Conservation (phyloP, 2,329 filamentous ascomycete genomes). For the Ophioceras dolichostomum region DNA sequence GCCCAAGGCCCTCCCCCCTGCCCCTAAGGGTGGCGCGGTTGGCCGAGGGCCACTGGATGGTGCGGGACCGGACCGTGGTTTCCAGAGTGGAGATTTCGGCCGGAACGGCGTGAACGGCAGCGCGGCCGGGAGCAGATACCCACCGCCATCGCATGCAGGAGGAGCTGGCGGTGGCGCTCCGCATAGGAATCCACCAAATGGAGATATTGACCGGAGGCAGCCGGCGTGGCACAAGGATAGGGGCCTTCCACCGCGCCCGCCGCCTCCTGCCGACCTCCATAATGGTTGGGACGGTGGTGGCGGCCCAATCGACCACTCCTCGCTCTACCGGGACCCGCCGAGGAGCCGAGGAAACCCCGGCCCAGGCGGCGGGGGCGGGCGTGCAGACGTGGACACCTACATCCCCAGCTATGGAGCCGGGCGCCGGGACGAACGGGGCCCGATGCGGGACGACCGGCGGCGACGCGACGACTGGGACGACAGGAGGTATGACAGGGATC, state of each 20-base stretch:
- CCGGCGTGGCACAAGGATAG: conserved; percentile 45
- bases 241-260: conserved; percentile 35
- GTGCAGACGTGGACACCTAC: conserved; percentile 31
- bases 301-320: conserved; percentile 22
- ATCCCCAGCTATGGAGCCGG: conserved; percentile 30
- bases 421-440: conserved; percentile 5
- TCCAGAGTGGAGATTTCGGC: conserved; percentile 38
- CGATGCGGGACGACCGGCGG: conserved; percentile 23
- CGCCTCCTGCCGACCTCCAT: conserved; percentile 27
- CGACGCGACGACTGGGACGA: conserved; percentile 28
- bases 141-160: conserved; percentile 20
- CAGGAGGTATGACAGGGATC: conserved; percentile 18
- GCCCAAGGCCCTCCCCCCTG: conserved; percentile 64
- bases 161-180: too few species aligned
- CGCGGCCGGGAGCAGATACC: conserved; percentile 31
- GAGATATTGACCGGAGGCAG: conserved; percentile 21
- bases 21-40: conserved; percentile 82
- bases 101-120: conserved; percentile 35
- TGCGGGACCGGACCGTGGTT: conserved; percentile 33
- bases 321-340: conserved; percentile 24
- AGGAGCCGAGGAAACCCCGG: conserved; percentile 16
- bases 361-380: conserved; percentile 9
- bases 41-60: conserved; percentile 52
- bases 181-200: conserved; percentile 3
- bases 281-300: conserved; percentile 23